A percentile compares a stretch with the other conserved stretches of the same genome.
These are phyloP conservation scores for Verticillium longisporum DNA, from an alignment of 2,329 filamentous ascomycete species.

Conservation along the genomic window DNA sequence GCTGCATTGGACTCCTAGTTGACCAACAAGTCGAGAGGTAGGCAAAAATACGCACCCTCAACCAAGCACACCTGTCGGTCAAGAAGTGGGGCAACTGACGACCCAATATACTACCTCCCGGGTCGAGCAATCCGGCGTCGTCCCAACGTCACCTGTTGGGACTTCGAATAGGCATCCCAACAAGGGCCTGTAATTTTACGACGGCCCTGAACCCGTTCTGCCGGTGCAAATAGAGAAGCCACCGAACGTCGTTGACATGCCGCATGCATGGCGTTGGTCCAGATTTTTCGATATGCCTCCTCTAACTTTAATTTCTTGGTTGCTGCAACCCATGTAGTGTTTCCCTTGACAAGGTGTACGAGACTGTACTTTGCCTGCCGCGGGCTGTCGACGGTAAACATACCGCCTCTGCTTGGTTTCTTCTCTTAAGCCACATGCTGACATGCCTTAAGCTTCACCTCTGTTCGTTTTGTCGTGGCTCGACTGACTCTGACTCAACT, in stretches of 20 bases:
- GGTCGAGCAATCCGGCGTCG: neutral
- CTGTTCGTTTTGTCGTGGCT: conserved; percentile 4
- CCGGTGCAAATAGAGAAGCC: neutral
- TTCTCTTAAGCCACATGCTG: neutral
- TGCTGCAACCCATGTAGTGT: neutral
- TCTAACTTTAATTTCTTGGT: neutral
- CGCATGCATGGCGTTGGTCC: neutral
- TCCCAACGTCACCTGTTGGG: no score
- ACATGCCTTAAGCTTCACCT: neutral
- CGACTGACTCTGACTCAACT: neutral
- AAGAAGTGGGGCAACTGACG: neutral
- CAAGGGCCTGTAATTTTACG: neutral
- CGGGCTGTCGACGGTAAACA: neutral
- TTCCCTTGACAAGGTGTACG: neutral
- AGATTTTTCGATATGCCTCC: neutral
- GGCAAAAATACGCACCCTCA: neutral
- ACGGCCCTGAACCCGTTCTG: neutral
- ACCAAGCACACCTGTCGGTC: neutral
- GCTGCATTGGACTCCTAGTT: no score
- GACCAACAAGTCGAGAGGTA: no score
- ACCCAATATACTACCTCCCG: no score
- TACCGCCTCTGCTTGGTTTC: neutral
- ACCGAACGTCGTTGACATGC: neutral
- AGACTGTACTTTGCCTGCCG: neutral
- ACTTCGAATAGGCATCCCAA: no score